Conservation (phyloP, 129 eudicot genomes). For the Artemisia tridentata region DNA sequence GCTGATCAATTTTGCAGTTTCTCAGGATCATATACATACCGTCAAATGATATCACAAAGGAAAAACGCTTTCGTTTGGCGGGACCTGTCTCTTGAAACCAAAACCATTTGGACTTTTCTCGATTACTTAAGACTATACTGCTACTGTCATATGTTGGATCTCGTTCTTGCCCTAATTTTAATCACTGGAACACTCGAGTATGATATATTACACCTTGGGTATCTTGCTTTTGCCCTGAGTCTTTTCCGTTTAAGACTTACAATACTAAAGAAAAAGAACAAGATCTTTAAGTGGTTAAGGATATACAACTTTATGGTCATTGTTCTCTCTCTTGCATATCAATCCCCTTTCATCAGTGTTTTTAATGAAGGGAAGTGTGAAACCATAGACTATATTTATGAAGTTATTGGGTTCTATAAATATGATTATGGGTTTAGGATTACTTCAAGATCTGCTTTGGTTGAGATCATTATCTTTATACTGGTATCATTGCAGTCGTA, state of each 20-base stretch:
- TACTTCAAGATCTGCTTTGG: constrained; percentile 93
- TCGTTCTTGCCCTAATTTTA: constrained; percentile 82
- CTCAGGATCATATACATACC: constrained; percentile 81
- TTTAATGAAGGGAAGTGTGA: constrained; percentile 76
- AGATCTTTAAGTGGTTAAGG: constrained; percentile 82
- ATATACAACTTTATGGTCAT: constrained; percentile 87
- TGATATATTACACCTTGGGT: constrained; percentile 92
- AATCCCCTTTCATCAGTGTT: constrained; percentile 85
- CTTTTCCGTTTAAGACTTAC: constrained; percentile 86
- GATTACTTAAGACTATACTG: constrained; percentile 95
- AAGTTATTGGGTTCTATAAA: constrained; percentile 83
- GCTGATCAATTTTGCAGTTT: constrained; percentile 74
- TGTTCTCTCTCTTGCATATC: constrained; percentile 94
- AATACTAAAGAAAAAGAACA: constrained; percentile 86
- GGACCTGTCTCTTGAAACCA: constrained; percentile 95
- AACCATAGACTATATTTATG: constrained; percentile 78
- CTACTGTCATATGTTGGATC: constrained; percentile 94
- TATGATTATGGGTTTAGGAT: constrained; percentile 95
- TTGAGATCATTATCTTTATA: constrained; percentile 84
- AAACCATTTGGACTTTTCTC: constrained; percentile 93
- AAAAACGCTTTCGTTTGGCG: constrained; percentile 91
- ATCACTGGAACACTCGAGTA: constrained; percentile 96
- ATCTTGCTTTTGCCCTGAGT: constrained; percentile 87
- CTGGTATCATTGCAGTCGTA: constrained; percentile 91
- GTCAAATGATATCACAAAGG: constrained; percentile 84